phyloP scores from a whole-genome alignment of 2,329 filamentous ascomycete genomes.

The Pseudopyricularia cyperi region DNA sequence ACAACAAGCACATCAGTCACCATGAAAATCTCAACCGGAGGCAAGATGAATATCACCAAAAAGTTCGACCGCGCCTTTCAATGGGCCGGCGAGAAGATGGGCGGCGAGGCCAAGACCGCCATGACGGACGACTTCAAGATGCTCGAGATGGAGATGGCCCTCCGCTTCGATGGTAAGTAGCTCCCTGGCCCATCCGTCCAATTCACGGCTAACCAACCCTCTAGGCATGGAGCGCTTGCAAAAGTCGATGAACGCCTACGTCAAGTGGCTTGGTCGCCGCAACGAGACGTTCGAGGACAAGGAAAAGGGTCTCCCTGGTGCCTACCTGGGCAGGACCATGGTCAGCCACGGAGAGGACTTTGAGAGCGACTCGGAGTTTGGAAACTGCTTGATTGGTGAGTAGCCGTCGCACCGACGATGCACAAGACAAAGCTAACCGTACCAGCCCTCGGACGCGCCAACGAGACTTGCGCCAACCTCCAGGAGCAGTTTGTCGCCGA shows the following conservation, averaged over 20 bases:
- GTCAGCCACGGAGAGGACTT: constrained; percentile 85
- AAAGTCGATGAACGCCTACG: constrained; percentile 69
- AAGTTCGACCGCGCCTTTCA: constrained; percentile 93
- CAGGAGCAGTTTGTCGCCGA: constrained; percentile 74
- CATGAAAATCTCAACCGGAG: not conserved
- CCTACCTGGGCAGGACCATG: constrained; percentile 74
- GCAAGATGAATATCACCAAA: constrained; percentile 51
- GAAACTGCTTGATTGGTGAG: constrained; percentile 56
- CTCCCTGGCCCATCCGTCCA: no score
- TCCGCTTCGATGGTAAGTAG: constrained; percentile 79
- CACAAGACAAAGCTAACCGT: not conserved
- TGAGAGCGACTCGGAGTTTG: constrained; percentile 80
- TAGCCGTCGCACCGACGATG: not conserved
- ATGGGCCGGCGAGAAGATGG: constrained; percentile 97
- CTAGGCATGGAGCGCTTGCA: constrained; percentile 84
- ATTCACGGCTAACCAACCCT: constrained; percentile 6
- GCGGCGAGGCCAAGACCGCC: constrained; percentile 73
- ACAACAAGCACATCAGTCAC: no score
- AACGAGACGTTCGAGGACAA: constrained; percentile 70
- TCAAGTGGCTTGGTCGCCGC: constrained; percentile 78
- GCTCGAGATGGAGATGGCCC: constrained; percentile 78
- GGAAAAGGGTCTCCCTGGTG: constrained; percentile 72
- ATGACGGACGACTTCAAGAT: constrained; percentile 85
- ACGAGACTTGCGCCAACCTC: constrained; percentile 73
- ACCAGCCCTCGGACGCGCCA: constrained; percentile 62